Base-by-base conservation (phyloP, 2,329 filamentous ascomycete species). In the Ophiostoma piceae region DNA sequence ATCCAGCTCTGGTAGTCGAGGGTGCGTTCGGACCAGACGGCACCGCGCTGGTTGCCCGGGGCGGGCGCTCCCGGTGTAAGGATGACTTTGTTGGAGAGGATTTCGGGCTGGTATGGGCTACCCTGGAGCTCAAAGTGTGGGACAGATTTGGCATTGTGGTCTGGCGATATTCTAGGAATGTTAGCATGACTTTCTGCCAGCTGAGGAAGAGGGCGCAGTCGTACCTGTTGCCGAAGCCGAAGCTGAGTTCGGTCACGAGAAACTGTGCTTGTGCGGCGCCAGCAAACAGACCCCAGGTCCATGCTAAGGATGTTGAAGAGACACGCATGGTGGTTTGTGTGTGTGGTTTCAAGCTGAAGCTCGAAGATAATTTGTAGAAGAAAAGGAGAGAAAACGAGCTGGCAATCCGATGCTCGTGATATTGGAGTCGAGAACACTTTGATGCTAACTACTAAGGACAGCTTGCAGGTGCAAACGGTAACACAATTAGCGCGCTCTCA, bases 41-140 rank as follows among this genome's bases (percentile, higher is more conserved):
- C 90, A 72, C 92, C 92, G 77, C 93, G 88, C 76, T 91, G 89
- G 80, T 93, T 93, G 69, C 95, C 95, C 6, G 93, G 92, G 67
- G 88, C 89, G 16, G 93, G 89, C 67, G 88, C 88, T 14, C 93
- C 89, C 12, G 95, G 94, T 1, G 95, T 99, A 70, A 99, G 86
- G 77, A 99, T 91, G 71, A 98, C 78, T 78, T 94, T 92, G 83
- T 98, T 94, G 74, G 93, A 96, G 71, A 97, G 87, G 71, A 90
- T 79, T 76, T 90, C 85, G 74, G 87, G 87, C 47, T 79, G 74
- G 72, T 81, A 77, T 37, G 87, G 86, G 64, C 81, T 82, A 77
- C 87, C 87, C 69, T 83, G 80, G 72, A 87, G 78, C 71, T 79
- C 77, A 76, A 86, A 89, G 77, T 84, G 80, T 72, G 86, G 85